Evolutionary conservation across 2,329 filamentous ascomycete species (phyloP).

Genomic region (Aschersonia sp.): DNA sequence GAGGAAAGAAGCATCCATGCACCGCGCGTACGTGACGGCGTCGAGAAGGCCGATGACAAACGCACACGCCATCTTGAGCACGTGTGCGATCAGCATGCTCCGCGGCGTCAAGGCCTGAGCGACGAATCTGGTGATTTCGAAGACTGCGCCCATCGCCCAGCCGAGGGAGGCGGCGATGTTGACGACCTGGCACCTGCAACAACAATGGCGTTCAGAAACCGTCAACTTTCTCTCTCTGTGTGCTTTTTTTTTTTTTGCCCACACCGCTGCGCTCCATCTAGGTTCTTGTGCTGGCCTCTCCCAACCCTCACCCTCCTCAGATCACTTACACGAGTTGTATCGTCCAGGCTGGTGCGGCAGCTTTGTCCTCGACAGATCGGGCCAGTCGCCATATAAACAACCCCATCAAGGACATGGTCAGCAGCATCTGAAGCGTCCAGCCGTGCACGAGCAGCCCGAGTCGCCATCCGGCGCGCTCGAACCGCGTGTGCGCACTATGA

Average conservation of each 20-base stretch:
- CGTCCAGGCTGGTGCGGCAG: slow-evolving; percentile 24
- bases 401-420: slow-evolving; percentile 32
- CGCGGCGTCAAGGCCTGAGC: slow-evolving; percentile 39
- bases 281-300: no score
- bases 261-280: not conserved
- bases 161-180: slow-evolving; percentile 35
- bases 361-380: slow-evolving; percentile 26
- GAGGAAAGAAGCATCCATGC: slow-evolving; percentile 30
- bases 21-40: slow-evolving; percentile 31
- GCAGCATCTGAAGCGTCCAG: slow-evolving; percentile 32
- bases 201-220: not conserved
- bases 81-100: slow-evolving; percentile 35
- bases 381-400: slow-evolving; percentile 39
- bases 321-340: slow-evolving; percentile 33
- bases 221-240: not conserved
- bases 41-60: slow-evolving; percentile 34
- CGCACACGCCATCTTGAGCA: slow-evolving; percentile 33
- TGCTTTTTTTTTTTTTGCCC: not conserved
- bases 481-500: slow-evolving; percentile 37
- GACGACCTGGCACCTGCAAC: slow-evolving; percentile 34
- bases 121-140: slow-evolving; percentile 31
- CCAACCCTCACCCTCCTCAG: no score
- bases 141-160: slow-evolving; percentile 28
- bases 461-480: slow-evolving; percentile 36
- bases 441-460: slow-evolving; percentile 30